Percentiles rank a stretch among this genome's conserved stretches.
Conservation (phyloP, 345 rosid species). For the Eucalyptus cladocalyx region DNA sequence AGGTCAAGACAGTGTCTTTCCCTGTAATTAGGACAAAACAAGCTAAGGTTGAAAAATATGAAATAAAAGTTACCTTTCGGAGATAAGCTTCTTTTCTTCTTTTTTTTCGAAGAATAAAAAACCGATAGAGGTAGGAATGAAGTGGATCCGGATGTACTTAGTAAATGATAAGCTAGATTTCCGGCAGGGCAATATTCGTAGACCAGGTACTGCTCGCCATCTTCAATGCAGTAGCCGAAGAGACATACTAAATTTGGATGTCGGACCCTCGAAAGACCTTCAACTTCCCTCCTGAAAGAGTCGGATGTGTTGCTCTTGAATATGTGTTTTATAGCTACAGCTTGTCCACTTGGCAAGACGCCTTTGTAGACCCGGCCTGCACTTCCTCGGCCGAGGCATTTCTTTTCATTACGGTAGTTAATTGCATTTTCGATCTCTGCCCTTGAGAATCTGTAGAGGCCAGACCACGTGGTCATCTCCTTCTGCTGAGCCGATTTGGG, state of each 20-base stretch:
- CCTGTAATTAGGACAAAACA: slow-evolving; percentile 10
- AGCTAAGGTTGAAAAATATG: background rate
- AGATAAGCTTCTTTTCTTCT: background rate
- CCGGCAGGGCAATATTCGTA: slow-evolving; percentile 50
- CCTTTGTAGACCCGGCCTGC: slow-evolving; percentile 53
- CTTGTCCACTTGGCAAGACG: slow-evolving; percentile 48
- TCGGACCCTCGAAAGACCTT: slow-evolving; percentile 44
- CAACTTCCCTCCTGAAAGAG: slow-evolving; percentile 45
- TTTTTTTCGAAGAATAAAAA: background rate
- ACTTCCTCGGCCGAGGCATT: slow-evolving; percentile 41
- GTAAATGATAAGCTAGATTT: slow-evolving; percentile 48
- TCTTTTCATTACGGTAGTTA: slow-evolving; percentile 3
- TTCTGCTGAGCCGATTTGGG: background rate
- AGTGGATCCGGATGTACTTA: slow-evolving; percentile 11
- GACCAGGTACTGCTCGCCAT: slow-evolving; percentile 42
- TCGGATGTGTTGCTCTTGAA: slow-evolving; percentile 13
- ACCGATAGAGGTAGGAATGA: background rate
- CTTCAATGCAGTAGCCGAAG: slow-evolving; percentile 44
- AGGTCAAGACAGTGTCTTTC: slow-evolving; percentile 25
- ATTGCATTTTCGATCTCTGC: slow-evolving; percentile 52
- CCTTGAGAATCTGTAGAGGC: slow-evolving; percentile 43
- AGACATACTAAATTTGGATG: slow-evolving; percentile 54
- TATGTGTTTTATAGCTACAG: slow-evolving; percentile 47
- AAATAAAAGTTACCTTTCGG: background rate
- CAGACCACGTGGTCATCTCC: slow-evolving; percentile 17